Base-by-base conservation (phyloP, 2,329 filamentous ascomycete species). In the Hypoxylon rubiginosum region DNA sequence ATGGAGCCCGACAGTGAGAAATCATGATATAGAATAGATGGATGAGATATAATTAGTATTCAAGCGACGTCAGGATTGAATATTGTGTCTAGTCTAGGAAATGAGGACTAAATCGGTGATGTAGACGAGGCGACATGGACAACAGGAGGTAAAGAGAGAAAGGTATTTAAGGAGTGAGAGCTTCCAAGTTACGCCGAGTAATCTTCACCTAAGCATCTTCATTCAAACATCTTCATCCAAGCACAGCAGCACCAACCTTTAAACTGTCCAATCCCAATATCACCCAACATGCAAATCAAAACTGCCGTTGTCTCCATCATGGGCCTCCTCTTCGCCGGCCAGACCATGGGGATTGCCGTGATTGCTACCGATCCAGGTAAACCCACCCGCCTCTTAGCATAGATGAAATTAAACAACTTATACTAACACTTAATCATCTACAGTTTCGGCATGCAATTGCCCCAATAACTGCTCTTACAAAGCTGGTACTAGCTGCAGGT, bases 381-480 rank as follows among this genome's bases (percentile, higher is more conserved):
- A 9, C 4, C 10, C 36, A 41, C 36, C n/a, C 4, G 21, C 21
- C 21, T 41, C 36, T 41, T 6, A 45, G 7, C 17, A 8, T 19
- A n/a, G 7, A 15, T 15, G 36, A 17, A 19, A n/a, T 19, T 13
- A 6, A 4, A n/a, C 3, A 8, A 19, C n/a, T 10, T 11, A n/a
- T 19, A 21, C 15, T 17, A 9, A 45, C 19, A 45, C 5, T 19
- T 9, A 45, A 45, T 45, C 15, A 7, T 45, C 4, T 32, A 32
- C 17, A 21, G 41, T 21, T 19, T 45, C 30, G 9, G 49, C 49
- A 3, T 52, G 49, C 30, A 52, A 52, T 28, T 52, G 49, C 9
- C 49, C 49, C 17, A 52, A 52, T 15, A 52, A 52, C 30, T 52
- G 49, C 30, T 7, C 21, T 24, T 4, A 39, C n/a, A 4, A 4